Evolutionary conservation across 805 yeast genomes (phyloP).

Genomic region (Lachancea fermentati): DNA sequence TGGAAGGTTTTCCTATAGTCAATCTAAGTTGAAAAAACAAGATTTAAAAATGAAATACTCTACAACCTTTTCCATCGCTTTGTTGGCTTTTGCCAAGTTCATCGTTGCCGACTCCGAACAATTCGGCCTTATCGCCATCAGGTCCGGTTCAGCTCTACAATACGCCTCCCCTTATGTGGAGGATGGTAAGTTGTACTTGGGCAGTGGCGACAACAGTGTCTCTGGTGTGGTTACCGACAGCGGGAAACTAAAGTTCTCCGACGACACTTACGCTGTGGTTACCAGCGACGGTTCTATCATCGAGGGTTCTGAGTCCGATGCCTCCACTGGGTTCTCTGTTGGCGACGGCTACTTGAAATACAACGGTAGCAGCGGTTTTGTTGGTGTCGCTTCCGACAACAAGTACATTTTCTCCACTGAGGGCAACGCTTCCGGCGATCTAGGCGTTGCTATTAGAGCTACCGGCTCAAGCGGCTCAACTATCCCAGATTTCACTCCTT

Average conservation of each 20-base stretch:
- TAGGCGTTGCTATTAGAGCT: conserved; percentile 19
- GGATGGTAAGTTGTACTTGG: conserved; percentile 18
- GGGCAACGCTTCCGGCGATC: conserved; percentile 20
- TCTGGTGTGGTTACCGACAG: conserved; percentile 29
- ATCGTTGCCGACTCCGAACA: conserved; percentile 34
- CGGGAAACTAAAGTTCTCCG: conserved; percentile 29
- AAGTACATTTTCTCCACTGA: conserved; percentile 24
- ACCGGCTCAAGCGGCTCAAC: conserved; percentile 13
- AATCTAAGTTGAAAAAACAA: no score
- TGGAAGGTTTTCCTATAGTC: no score
- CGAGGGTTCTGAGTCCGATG: conserved; percentile 22
- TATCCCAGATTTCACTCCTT: conserved; percentile 18
- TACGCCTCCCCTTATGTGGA: conserved; percentile 22
- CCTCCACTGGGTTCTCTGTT: conserved; percentile 36
- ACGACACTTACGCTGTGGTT: conserved; percentile 29
- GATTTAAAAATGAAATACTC: conserved; percentile 22
- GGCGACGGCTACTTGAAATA: conserved; percentile 34
- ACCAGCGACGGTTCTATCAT: conserved; percentile 19
- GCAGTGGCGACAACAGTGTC: conserved; percentile 13
- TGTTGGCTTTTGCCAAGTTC: conserved; percentile 24
- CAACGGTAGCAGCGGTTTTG: conserved; percentile 34
- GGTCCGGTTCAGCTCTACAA: conserved; percentile 35
- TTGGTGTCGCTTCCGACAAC: conserved; percentile 34
- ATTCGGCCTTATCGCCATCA: conserved; percentile 33
- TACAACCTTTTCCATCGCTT: conserved; percentile 20